Evolutionary conservation across 768 basidiomycete species (phyloP), one percentile per base, ranked within the genome.

Genomic region (Chiua virens): DNA sequence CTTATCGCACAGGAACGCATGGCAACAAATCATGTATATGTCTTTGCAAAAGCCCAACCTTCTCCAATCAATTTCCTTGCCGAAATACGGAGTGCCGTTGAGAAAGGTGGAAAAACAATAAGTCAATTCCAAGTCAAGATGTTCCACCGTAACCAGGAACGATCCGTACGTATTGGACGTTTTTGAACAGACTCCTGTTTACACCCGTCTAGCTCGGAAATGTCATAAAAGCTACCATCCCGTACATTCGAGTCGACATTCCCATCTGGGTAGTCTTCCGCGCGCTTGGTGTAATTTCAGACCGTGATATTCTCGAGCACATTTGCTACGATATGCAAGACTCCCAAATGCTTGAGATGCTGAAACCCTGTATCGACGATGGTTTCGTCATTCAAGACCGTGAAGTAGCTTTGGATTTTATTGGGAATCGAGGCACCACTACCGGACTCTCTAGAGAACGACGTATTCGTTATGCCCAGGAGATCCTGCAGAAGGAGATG

Each of bases 181-280:
- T 46, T 17, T 42, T 7, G 22, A 32, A 6, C 28, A 49, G 38
- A 22, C 20, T 28, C 32, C 27, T 9, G 25, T 43, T 62, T 41
- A 50, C 21, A 10, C 44, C 44, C 40, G 42, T 50, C 22, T 50
- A 93, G 92, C 72, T 85, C 43, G 92, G 92, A 34, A 92, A 89
- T 66, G 89, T 95, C 57, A 97, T 99, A 79, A 94, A 93, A 67
- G 95, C 95, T 8, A 93, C 93, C 6, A 88, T 99, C 42, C 97
- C 97, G 1, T 98, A 99, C 71, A 98, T 98, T 73, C 94, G 94
- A 60, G 90, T 93, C 54, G 96, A 98, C 68, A 93, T 99, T 65
- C 97, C 97, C 2, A 92, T 99, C 58, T 97, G 97, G 86, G 92
- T 99, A 52, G 92, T 98, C 62, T 99, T 99, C 76, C 90, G 97